Base-by-base conservation (phyloP, 2,329 filamentous ascomycete genomes). In the Pseudohalonectria lignicola region DNA sequence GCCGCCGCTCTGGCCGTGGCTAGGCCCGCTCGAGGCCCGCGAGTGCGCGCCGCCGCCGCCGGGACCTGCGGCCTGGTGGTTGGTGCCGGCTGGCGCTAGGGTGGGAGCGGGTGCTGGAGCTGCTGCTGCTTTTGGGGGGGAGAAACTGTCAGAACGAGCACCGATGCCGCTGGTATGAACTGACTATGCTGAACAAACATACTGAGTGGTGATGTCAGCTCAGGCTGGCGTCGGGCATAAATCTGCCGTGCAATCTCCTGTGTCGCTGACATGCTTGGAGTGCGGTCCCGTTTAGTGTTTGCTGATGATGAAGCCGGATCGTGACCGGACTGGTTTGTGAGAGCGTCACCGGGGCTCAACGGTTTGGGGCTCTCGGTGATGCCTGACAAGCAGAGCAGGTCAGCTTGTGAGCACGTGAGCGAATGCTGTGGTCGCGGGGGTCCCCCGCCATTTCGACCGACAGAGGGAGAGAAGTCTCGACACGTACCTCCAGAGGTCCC, bases 361-460 rank as follows among this genome's bases (percentile, higher is more conserved):
- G 87, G 82, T 53, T 88, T 93, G 0, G 87, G 86, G 47, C 85
- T 93, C 3, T 26, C 8, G 23, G 23, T 26, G 23, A 26, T 26
- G 23, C 23, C 23, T 26, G 23, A n/a, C n/a, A n/a, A n/a, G n/a
- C n/a, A n/a, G n/a, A n/a, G n/a, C n/a, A n/a, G n/a, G n/a, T n/a
- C n/a, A n/a, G n/a, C n/a, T n/a, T n/a, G n/a, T n/a, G n/a, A n/a
- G n/a, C n/a, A n/a, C n/a, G n/a, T n/a, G n/a, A n/a, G n/a, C n/a
- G n/a, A n/a, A n/a, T n/a, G n/a, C n/a, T n/a, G n/a, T n/a, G n/a
- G n/a, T n/a, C n/a, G n/a, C n/a, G n/a, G n/a, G n/a, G n/a, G n/a
- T n/a, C n/a, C n/a, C n/a, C n/a, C n/a, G n/a, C n/a, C n/a, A n/a
- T n/a, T n/a, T n/a, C n/a, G n/a, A n/a, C n/a, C n/a, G n/a, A n/a